phyloP scores from a whole-genome alignment of 176 grass and related monocot species.

The Olyra latifolia region DNA sequence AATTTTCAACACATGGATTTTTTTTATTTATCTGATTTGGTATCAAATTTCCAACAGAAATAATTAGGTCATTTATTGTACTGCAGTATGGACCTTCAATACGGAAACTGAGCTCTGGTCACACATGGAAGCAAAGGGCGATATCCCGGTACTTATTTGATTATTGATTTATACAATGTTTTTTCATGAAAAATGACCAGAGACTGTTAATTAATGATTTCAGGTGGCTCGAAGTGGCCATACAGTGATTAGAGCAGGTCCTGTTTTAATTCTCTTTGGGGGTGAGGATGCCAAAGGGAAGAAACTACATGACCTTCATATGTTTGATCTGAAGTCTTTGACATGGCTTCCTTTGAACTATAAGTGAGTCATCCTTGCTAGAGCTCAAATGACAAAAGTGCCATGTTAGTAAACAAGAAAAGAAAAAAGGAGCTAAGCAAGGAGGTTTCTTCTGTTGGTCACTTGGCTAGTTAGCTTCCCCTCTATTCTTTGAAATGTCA shows the following conservation, averaged over 20 bases:
- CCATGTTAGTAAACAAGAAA: constrained; percentile 18
- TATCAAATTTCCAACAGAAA: constrained; percentile 38
- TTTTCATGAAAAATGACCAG: constrained; percentile 11
- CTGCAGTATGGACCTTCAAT: constrained; percentile 90
- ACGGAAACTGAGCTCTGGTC: constrained; percentile 78
- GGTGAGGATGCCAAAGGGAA: constrained; percentile 86
- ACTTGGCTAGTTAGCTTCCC: background rate
- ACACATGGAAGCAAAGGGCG: constrained; percentile 79
- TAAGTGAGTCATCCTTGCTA: constrained; percentile 63
- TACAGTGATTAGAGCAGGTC: constrained; percentile 84
- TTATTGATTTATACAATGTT: background rate
- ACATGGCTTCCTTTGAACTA: constrained; percentile 98
- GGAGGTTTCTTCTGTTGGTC: background rate
- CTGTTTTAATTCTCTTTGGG: constrained; percentile 87
- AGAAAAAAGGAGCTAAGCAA: constrained; percentile 9
- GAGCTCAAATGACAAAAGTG: background rate
- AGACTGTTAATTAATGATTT: constrained; percentile 32
- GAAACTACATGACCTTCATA: constrained; percentile 97
- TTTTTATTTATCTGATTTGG: constrained; percentile 27
- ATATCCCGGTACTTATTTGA: constrained; percentile 72
- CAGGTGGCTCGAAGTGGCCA: constrained; percentile 88
- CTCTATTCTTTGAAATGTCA: background rate
- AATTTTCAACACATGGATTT: background rate
- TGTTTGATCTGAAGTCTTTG: constrained; percentile 95
- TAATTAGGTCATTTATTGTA: constrained; percentile 38